Base-by-base conservation (phyloP, 2,329 filamentous ascomycete species). In the Alternaria burnsii region DNA sequence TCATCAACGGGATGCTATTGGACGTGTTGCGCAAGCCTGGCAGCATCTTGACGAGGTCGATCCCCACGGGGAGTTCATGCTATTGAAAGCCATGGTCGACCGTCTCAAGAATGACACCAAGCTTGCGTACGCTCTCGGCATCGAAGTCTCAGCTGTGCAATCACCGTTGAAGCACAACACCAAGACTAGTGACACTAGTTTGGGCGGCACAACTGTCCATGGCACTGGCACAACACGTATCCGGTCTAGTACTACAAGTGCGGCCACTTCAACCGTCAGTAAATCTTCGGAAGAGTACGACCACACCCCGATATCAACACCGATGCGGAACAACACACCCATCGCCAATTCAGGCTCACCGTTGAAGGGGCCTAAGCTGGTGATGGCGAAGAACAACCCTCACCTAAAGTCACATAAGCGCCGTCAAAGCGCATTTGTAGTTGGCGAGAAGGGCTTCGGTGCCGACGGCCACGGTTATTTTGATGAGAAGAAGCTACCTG, bases 1-100 rank as follows among this genome's bases (percentile, higher is more conserved):
- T 54, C 81, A 83, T n/a, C 96, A 95, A 77, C 87, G 94, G 36
- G 93, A 97, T 70, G 93, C 93, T 0, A 85, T 98, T 30, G 91
- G 91, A 3, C 88, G 89, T 65, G 84, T 97, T 12, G 92, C 92
- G 0, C 92, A 97, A 76, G 94, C 94, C 0, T 96, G 95, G 83
- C 90, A 89, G 5, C 86, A 89, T 12, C 85, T 99, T 32, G 92
- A 98, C 76, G 88, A 91, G 44, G 85, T 94, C 30, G 94, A 99
- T 72, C 94, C 94, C 0, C 94, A 97, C 76, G 94, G 94, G 18
- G 88, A 94, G 41, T 95, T 94, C 71, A 89, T 97, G 67, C 84
- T 99, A 16, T 84, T 99, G 73, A 91, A 89, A 71, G 86, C 88
- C 58, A 87, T 97, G 66, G 85, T 96, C 62, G 86, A 91, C n/a